Evolutionary conservation across 139 green algal genomes (phyloP).

Genomic region (Coelastrella sp.): DNA sequence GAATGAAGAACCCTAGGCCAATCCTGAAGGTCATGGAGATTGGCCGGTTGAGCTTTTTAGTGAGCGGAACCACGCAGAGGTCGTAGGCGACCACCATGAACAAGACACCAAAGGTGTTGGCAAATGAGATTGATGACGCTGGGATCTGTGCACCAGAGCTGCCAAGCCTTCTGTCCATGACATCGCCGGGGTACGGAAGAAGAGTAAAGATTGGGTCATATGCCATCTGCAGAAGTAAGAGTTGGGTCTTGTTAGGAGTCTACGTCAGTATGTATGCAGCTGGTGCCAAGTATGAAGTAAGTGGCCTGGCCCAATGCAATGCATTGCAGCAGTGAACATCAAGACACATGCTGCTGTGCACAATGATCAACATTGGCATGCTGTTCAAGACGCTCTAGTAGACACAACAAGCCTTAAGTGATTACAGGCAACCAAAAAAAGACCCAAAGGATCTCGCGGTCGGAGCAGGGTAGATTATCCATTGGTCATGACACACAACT

Average conservation of each 20-base stretch:
- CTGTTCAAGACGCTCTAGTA: no score
- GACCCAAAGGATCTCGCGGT: no score
- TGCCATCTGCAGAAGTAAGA: background rate
- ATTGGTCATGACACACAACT: background rate
- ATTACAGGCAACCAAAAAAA: background rate
- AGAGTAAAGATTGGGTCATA: slow-evolving; percentile 39
- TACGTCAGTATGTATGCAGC: no score
- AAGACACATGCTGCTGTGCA: no score
- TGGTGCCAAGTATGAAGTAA: no score
- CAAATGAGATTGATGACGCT: slow-evolving; percentile 52
- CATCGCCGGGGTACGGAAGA: slow-evolving; percentile 55
- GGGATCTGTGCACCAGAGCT: slow-evolving; percentile 33
- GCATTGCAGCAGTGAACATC: no score
- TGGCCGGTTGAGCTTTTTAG: slow-evolving; percentile 44
- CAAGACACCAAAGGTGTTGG: slow-evolving; percentile 65
- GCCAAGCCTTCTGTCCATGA: slow-evolving; percentile 59
- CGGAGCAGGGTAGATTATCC: no score
- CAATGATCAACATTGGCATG: no score
- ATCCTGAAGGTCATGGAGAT: slow-evolving; percentile 36
- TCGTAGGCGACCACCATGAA: slow-evolving; percentile 53
- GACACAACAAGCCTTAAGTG: background rate
- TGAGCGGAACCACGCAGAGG: slow-evolving; percentile 19
- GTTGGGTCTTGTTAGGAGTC: no score
- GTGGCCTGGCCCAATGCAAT: no score
- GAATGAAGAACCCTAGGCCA: slow-evolving; percentile 34